Base-by-base conservation (phyloP, 345 rosid species). In the Gossypium stocksii region DNA sequence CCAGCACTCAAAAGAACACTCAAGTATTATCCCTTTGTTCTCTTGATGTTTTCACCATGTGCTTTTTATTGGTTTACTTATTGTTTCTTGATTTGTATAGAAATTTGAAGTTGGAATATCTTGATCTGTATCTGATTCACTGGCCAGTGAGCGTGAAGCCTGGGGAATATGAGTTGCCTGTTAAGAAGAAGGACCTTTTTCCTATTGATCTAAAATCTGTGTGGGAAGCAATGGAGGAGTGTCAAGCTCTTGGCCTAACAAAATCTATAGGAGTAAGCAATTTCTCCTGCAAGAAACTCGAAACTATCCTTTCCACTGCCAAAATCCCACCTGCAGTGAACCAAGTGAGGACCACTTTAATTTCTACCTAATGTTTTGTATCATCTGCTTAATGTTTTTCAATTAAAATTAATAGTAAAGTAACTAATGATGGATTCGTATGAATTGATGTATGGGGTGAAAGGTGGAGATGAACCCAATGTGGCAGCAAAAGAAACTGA, bases 201-300 rank as follows among this genome's bases (percentile, higher is more conserved):
- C 77, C 73, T 7, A n/a, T 84, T 3, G 83, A 84, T 52, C 17
- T 77, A 2, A 75, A 72, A 27, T 67, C 77, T 1, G 84, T 84
- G 7, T 84, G 84, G 86, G 76, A 79, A 84, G 78, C 58, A 52
- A 84, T 81, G 84, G 83, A 84, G 68, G 81, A 79, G 16, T 76
- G 71, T 34, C 74, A 83, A 83, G 82, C 57, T 7, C 71, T 82
- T 27, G 46, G 68, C 62, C 73, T 70, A 3, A n/a, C 73, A 29
- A 70, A 51, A 43, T 38, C 49, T 16, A 80, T 81, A 9, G 88
- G 88, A 12, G 85, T 87, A 0, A 81, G 86, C 76, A 85, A 85
- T 70, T 86, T 81, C 38, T 34, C 82, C 0, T 41, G 73, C 52
- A 79, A 79, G 57, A 83, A 82, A 52, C 77, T 87, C 20, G 73